Percentiles rank a stretch among this genome's conserved stretches.
Conservation (phyloP, 768 basidiomycete species). For the Psilocybe subaeruginosa region DNA sequence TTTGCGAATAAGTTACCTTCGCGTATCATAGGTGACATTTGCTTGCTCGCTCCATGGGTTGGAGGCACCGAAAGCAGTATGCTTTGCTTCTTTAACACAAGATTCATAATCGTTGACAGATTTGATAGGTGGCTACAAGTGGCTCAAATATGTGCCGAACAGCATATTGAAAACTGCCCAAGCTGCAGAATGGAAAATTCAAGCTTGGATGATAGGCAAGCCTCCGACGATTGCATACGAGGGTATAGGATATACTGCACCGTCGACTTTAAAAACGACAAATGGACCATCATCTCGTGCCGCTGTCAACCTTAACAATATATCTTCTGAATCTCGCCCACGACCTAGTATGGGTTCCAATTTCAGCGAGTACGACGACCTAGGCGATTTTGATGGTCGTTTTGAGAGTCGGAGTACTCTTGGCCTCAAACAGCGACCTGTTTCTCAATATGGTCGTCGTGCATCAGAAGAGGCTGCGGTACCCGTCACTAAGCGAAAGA, state of each 20-base stretch:
- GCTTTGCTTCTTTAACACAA: conserved; percentile 30
- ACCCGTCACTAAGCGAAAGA: conserved; percentile 49
- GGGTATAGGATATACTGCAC: conserved; percentile 82
- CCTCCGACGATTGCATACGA: conserved; percentile 84
- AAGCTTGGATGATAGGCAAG: conserved; percentile 97
- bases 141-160: conserved; percentile 96
- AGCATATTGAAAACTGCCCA: conserved; percentile 93
- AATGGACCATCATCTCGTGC: conserved; percentile 31
- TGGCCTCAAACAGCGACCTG: conserved; percentile 41
- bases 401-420: conserved; percentile 83
- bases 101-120: conserved; percentile 11
- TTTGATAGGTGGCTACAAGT: conserved; percentile 79
- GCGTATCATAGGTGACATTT: conserved; percentile 82
- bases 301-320: conserved; percentile 31
- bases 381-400: conserved; percentile 84
- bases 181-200: conserved; percentile 96
- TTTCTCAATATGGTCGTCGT: conserved; percentile 29
- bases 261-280: conserved; percentile 25
- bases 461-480: conserved; percentile 32
- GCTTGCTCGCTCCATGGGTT: conserved; percentile 95
- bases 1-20: conserved; percentile 76
- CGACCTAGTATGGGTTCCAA: conserved; percentile 74
- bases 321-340: conserved; percentile 39
- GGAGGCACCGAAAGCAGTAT: conserved; percentile 86
- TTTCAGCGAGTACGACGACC: conserved; percentile 88